Conservation (phyloP, 192 early-diverging fungal species). For the Rhizophagus prolifer region DNA sequence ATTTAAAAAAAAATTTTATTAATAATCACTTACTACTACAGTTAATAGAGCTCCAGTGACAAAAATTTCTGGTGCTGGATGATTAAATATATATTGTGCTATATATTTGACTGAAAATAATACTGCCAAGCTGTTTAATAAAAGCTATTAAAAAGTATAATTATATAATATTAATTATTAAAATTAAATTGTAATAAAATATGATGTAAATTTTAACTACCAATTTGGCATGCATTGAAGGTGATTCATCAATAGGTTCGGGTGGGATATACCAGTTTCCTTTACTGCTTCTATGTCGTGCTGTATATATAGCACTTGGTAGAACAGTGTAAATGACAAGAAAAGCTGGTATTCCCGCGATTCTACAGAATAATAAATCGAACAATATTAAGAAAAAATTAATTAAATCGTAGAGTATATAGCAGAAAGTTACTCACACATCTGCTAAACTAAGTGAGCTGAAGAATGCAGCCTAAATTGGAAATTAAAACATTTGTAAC, state of each 20-base stretch:
- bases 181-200: not conserved
- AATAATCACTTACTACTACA: conserved; percentile 13
- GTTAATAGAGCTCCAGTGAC: conserved; percentile 29
- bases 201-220: not conserved
- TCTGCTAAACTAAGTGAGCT: conserved; percentile 13
- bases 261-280: conserved; percentile 30
- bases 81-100: conserved; percentile 29
- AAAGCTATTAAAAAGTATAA: not conserved
- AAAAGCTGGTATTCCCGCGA: conserved; percentile 26
- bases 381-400: not conserved
- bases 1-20: not conserved
- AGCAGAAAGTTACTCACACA: not conserved
- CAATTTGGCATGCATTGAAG: conserved; percentile 28
- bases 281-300: conserved; percentile 18
- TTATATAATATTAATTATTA: not conserved
- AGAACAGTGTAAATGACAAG: conserved; percentile 26
- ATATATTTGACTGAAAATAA: conserved; percentile 29
- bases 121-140: conserved; percentile 28
- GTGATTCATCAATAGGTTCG: conserved; percentile 21
- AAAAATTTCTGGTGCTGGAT: conserved; percentile 25
- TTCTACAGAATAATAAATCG: not conserved
- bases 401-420: not conserved
- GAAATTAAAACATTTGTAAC: not conserved
- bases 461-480: conserved; percentile 12
- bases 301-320: conserved; percentile 25